phyloP scores from a whole-genome alignment of 2,329 filamentous ascomycete species.

The Tolypocladium tropicale region DNA sequence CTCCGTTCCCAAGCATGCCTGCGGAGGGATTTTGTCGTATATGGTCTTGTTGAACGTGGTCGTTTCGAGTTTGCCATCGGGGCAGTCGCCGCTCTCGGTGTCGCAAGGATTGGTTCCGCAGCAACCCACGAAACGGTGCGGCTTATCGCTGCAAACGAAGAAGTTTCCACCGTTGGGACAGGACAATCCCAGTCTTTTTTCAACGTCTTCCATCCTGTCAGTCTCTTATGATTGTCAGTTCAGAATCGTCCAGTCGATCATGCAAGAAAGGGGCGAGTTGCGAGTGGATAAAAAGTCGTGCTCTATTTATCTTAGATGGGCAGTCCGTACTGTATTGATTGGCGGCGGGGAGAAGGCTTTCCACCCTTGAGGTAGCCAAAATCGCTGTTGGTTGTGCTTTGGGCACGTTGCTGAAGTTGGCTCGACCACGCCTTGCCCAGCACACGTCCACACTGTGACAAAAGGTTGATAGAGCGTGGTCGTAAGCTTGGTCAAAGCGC shows the following conservation, averaged over 20 bases:
- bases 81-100: slow-evolving; percentile 20
- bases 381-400: neutral
- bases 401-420: neutral
- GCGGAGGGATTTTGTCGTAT: slow-evolving; percentile 16
- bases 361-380: neutral
- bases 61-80: slow-evolving; percentile 12
- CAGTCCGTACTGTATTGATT: too few relatives aligned
- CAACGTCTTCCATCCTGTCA: neutral
- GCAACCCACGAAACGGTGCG: slow-evolving; percentile 28
- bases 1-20: slow-evolving; percentile 17
- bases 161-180: slow-evolving; percentile 10
- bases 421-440: neutral
- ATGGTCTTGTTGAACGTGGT: slow-evolving; percentile 16
- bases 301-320: too few relatives aligned
- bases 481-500: neutral
- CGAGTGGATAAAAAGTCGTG: too few relatives aligned
- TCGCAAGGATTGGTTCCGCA: slow-evolving; percentile 26
- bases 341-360: too few relatives aligned
- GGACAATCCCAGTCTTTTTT: neutral
- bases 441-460: neutral
- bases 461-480: neutral
- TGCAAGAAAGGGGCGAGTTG: too few relatives aligned
- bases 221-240: neutral
- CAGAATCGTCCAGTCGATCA: neutral
- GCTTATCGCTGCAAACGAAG: slow-evolving; percentile 23